Base-by-base conservation (phyloP, 371 early-diverging fungal species). In the Mucor indicus region DNA sequence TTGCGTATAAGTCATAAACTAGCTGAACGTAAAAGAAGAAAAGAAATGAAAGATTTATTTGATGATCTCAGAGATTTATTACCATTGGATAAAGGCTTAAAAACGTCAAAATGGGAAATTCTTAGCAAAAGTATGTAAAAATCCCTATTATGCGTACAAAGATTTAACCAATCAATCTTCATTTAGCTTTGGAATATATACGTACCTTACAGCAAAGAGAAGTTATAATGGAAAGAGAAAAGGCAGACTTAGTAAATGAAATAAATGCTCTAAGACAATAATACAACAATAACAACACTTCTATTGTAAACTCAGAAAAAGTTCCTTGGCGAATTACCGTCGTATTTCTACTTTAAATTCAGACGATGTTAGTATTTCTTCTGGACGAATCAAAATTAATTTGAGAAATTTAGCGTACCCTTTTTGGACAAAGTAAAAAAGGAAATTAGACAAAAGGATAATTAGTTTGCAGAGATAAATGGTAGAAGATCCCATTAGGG, bases 1-100 rank as follows among this genome's bases (percentile, higher is more conserved):
- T 55, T 84, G 24, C 55, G 77, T 25, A 68, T 81, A 7, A 74
- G 75, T 35, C 90, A 89, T 62, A 89, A 89, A 57, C 55, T 89
- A 19, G 90, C 90, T 10, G 90, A 89, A 49, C 64, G 88, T 27
- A 83, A 85, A 42, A 77, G 90, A n/a, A 74, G 90, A 38, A 81
- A 77, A 48, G 87, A 89, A 46, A 85, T 89, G 87, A 87, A 87
- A 50, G 83, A 83, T 22, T 67, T 89, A 16, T 89, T 89, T 77
- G 90, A 89, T 62, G 79, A 83, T 33, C 67, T 89, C n/a, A 66
- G 84, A 31, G 80, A 76, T 22, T 57, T 75, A 21, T 64, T 87
- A 44, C 88, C 90, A 4, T 71, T 79, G 1, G 83, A 86, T 46
- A 75, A 76, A 39, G 75, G 72, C 30, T 60, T 83, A 27, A 84